phyloP scores from a whole-genome alignment of 352 stramenopile species.

The Thalassiosira hispida region DNA sequence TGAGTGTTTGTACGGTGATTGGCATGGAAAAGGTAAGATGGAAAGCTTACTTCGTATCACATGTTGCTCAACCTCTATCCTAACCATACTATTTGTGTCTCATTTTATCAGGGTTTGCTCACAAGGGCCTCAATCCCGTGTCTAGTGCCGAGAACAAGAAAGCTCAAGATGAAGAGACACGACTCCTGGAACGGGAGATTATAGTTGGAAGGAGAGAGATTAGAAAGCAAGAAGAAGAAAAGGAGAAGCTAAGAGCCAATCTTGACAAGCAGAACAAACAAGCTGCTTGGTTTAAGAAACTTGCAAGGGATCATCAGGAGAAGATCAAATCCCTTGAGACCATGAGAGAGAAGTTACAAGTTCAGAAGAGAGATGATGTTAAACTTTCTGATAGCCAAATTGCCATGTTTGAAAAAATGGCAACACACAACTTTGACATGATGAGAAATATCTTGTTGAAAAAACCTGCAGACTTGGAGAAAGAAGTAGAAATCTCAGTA shows the following conservation, averaged over 20 bases:
- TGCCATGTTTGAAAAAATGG: slow-evolving; percentile 12
- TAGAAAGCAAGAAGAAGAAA: slow-evolving; percentile 8
- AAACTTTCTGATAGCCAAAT: slow-evolving; percentile 14
- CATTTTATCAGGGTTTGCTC: slow-evolving; percentile 2
- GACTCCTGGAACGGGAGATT: not conserved
- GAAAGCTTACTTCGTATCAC: not conserved
- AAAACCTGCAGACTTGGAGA: too few relatives aligned
- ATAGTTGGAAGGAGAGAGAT: not conserved
- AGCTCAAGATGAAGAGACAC: not conserved
- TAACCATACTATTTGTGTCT: too few relatives aligned
- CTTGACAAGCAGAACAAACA: slow-evolving; percentile 12
- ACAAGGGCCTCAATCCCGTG: not conserved
- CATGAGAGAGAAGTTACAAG: slow-evolving; percentile 5
- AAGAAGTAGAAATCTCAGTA: not conserved
- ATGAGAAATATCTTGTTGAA: not conserved
- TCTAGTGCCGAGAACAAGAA: not conserved
- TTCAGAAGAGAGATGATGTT: not conserved
- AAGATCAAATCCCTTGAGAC: not conserved
- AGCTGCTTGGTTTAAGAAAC: not conserved
- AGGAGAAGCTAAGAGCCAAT: not conserved
- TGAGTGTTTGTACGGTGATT: not conserved
- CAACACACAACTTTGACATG: slow-evolving; percentile 4
- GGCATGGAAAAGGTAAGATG: not conserved
- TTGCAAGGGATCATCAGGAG: not conserved
- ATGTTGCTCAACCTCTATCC: not conserved